Conservation (phyloP, 495 filamentous ascomycete species). For the Hypoxylon trugodes region DNA sequence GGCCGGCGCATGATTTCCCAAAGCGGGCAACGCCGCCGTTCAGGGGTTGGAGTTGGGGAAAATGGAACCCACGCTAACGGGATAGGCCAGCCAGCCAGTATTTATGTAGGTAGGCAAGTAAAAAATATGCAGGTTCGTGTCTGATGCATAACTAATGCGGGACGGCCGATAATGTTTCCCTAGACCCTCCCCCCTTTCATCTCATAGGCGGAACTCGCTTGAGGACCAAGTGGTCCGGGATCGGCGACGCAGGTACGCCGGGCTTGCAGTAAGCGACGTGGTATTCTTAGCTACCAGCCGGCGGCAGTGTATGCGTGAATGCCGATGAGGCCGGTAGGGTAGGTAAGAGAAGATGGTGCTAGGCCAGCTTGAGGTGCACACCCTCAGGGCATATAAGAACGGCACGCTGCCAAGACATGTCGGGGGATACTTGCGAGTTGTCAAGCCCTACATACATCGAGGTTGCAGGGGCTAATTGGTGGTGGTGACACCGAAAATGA, state of each 20-base stretch:
- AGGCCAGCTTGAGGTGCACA: conserved; percentile 4
- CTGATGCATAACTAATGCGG: conserved; percentile 17
- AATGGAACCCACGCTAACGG: conserved; percentile 21
- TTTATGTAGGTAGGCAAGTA: too few relatives aligned
- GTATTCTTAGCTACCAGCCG: conserved; percentile 24
- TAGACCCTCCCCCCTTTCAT: background rate
- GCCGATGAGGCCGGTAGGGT: conserved; percentile 19
- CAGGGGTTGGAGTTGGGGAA: background rate
- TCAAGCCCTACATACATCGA: conserved; percentile 25
- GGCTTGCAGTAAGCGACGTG: conserved; percentile 26
- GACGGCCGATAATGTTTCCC: background rate
- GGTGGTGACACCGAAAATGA: background rate
- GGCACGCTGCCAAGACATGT: conserved; percentile 19
- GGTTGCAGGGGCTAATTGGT: conserved; percentile 1
- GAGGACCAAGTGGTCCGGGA: conserved; percentile 17
- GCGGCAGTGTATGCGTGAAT: conserved; percentile 29
- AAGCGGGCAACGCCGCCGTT: conserved; percentile 26
- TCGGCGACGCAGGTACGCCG: conserved; percentile 38
- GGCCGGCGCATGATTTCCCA: conserved; percentile 34
- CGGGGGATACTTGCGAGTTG: conserved; percentile 2
- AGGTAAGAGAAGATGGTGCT: background rate
- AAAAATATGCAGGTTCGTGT: conserved; percentile 10
- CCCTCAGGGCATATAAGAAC: conserved; percentile 21
- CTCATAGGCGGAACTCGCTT: conserved; percentile 12
- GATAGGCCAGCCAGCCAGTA: background rate